A percentile compares a stretch with the other conserved stretches of the same genome.
Conservation (phyloP, 495 filamentous ascomycete genomes). For the Penicillium chermesinum region DNA sequence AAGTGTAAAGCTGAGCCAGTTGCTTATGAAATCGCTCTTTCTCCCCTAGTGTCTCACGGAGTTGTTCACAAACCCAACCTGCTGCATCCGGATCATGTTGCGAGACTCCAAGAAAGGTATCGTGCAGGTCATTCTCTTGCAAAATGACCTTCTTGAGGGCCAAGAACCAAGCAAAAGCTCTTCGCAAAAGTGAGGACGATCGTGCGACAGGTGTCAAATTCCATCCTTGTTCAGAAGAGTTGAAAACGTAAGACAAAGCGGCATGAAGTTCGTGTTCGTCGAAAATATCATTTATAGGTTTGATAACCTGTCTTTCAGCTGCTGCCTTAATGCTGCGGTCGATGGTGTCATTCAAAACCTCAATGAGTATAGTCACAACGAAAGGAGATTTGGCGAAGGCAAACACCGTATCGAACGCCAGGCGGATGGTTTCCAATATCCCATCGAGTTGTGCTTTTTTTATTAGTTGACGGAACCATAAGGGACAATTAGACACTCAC, state of each 20-base stretch:
- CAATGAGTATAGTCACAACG: constrained; percentile 35
- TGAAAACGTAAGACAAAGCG: constrained; percentile 24
- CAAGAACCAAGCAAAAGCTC: constrained; percentile 34
- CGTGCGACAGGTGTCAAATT: constrained; percentile 31
- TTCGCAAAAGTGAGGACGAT: constrained; percentile 36
- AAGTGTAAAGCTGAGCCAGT: constrained; percentile 27
- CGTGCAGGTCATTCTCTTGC: constrained; percentile 15
- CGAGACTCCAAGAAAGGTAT: constrained; percentile 25
- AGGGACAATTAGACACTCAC: not conserved
- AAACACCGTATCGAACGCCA: constrained; percentile 25
- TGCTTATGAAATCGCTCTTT: constrained; percentile 18
- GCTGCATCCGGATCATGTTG: constrained; percentile 34
- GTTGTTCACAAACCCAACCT: constrained; percentile 35
- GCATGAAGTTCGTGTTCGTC: constrained; percentile 26
- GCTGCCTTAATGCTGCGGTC: constrained; percentile 30
- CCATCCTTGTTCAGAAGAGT: constrained; percentile 27
- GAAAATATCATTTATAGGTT: constrained; percentile 24
- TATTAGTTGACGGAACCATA: constrained; percentile 3
- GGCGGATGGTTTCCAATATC: constrained; percentile 22
- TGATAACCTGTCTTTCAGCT: constrained; percentile 23
- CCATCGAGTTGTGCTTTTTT: constrained; percentile 26
- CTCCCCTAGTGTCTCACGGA: constrained; percentile 22
- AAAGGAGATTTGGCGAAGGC: constrained; percentile 33
- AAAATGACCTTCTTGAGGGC: constrained; percentile 24
- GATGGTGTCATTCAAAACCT: constrained; percentile 36